Base-by-base conservation (phyloP, 2,329 filamentous ascomycete species). In the Huntiella omanensis region DNA sequence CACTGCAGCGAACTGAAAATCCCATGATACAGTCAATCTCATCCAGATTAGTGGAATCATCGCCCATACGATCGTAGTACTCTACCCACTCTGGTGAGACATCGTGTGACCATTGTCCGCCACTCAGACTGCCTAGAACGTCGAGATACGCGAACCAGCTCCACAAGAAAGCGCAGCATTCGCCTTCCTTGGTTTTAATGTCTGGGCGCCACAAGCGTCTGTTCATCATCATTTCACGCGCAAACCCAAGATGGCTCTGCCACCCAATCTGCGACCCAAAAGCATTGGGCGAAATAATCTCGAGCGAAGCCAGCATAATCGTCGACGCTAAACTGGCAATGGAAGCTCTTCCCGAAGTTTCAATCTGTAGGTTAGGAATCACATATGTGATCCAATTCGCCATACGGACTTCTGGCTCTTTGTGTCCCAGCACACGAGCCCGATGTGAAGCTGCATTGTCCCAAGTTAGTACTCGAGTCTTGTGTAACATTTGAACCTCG, bases 91-190 rank as follows among this genome's bases (percentile, higher is more conserved):
- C 66, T 6, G 74, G 62, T 0, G 72, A 69, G 16, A 43, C 37
- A 5, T 66, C 66, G 33, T 67, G 67, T 33, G 65, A 65, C 42
- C 64, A 50, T 40, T 57, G 65, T 7, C 71, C 70, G 12, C 80
- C 81, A 46, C 65, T 77, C 19, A 92, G 65, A 37, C 75, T 77
- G 17, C 83, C 84, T 47, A 91, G 64, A 1, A 91, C 76, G 55
- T 91, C 83, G 15, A 92, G 69, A 59, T 91, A 91, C 1, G 80
- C 80, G 52, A 91, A 80, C 84, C 84, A 92, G 49, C 81, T 75
- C 53, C 75, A 78, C 7, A 91, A 68, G 56, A 92, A 91, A 45
- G 80, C 44, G 79, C 46, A 77, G 70, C 46, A 83, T 43, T 49
- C 48, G 7, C 48, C 48, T 44, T 49, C 67, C 55, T 73, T 49